phyloP scores from a whole-genome alignment of 495 filamentous ascomycete genomes.

The Hypomontagnella monticulosa region DNA sequence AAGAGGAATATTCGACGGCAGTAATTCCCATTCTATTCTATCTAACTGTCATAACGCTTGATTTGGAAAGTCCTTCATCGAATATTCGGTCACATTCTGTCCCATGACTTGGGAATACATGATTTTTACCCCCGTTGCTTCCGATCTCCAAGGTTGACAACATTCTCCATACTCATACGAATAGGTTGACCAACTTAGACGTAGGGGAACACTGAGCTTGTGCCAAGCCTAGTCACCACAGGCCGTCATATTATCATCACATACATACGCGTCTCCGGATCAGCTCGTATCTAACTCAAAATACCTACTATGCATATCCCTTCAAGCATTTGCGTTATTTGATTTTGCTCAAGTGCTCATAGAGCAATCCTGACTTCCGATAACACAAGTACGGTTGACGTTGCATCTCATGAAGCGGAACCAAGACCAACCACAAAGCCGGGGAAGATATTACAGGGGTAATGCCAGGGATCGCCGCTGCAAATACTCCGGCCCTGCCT shows the following conservation, averaged over 20 bases:
- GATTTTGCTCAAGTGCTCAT: conserved; percentile 1
- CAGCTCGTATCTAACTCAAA: neutral
- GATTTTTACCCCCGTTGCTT: conserved; percentile 6
- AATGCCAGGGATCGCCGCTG: conserved; percentile 33
- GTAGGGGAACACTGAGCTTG: no score
- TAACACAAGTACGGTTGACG: conserved; percentile 18
- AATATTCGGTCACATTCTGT: neutral
- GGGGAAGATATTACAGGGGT: conserved; percentile 23
- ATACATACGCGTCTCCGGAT: neutral
- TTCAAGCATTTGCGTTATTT: neutral
- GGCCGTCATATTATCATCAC: conserved; percentile 6
- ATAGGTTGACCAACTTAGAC: no score
- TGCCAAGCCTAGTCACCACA: neutral
- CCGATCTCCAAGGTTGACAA: conserved; percentile 7
- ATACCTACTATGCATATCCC: no score
- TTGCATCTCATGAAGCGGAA: conserved; percentile 24
- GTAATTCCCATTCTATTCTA: neutral
- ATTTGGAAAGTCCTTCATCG: conserved; percentile 14
- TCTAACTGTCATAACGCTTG: conserved; percentile 6
- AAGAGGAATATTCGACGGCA: conserved; percentile 13
- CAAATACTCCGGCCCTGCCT: conserved; percentile 34
- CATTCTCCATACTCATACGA: no score
- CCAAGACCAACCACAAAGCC: conserved; percentile 24
- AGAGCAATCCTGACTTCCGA: conserved; percentile 19
- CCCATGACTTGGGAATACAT: neutral